Percentiles rank a stretch among this genome's conserved stretches.
These are phyloP conservation scores for Naganishia vaughanmartiniae DNA, from an alignment of 768 basidiomycete genomes.

Conservation along the genomic window DNA sequence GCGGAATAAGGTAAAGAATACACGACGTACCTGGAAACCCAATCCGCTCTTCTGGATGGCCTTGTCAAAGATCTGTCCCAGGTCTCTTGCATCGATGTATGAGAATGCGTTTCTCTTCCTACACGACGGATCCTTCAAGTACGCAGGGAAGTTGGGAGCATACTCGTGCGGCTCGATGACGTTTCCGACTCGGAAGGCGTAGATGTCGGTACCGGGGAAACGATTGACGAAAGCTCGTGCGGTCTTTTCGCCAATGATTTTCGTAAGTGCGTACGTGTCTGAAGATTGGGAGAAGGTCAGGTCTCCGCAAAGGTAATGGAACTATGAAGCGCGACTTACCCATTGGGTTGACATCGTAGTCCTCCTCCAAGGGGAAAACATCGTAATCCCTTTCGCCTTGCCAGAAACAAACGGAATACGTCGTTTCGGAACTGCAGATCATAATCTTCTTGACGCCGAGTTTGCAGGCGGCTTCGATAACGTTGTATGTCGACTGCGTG, in stretches of 20 bases:
- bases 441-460: conserved; percentile 48
- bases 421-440: conserved; percentile 46
- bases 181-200: conserved; percentile 48
- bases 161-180: conserved; percentile 51
- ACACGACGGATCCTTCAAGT: conserved; percentile 39
- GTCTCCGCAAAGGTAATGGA: conserved; percentile 13
- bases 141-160: conserved; percentile 40
- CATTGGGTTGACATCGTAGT: conserved; percentile 36
- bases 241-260: conserved; percentile 46
- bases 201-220: conserved; percentile 40
- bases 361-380: conserved; percentile 46
- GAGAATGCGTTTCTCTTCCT: conserved; percentile 50
- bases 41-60: conserved; percentile 42
- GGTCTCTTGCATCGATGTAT: conserved; percentile 50
- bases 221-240: conserved; percentile 45
- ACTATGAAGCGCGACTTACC: neutral
- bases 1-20: neutral
- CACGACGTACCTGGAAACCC: conserved; percentile 40
- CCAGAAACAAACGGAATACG: conserved; percentile 49
- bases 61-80: conserved; percentile 47
- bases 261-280: conserved; percentile 45
- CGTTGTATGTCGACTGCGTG: conserved; percentile 45
- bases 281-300: conserved; percentile 19
- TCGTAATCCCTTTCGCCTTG: conserved; percentile 47
- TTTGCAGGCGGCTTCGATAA: conserved; percentile 49